Conservation (phyloP, 768 basidiomycete genomes). For the Lentinula lateritia region DNA sequence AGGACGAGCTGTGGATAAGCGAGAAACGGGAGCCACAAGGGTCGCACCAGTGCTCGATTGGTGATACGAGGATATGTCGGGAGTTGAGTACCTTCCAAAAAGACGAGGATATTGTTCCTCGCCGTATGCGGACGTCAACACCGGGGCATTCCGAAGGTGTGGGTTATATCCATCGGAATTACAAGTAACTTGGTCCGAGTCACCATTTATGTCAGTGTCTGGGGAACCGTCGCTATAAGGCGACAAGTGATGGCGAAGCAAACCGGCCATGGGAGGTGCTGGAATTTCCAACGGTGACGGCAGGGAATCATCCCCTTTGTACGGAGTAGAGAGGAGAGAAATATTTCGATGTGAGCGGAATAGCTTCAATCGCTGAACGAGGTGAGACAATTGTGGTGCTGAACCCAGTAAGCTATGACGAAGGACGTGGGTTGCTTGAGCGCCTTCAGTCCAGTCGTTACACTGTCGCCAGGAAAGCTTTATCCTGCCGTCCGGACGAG, state of each 20-base stretch:
- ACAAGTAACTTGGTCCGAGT: not conserved
- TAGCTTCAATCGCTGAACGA: constrained; percentile 42
- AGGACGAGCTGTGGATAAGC: not conserved
- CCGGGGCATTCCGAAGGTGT: not conserved
- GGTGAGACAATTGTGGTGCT: constrained; percentile 51
- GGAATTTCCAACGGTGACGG: constrained; percentile 31
- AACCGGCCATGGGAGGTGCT: constrained; percentile 28
- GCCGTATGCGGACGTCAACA: not conserved
- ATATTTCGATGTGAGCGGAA: constrained; percentile 26
- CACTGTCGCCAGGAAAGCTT: constrained; percentile 56
- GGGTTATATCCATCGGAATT: not conserved
- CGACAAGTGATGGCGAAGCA: constrained; percentile 22
- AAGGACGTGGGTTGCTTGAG: constrained; percentile 59
- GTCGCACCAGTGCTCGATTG: constrained; percentile 4
- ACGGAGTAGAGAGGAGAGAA: constrained; percentile 29
- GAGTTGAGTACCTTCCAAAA: not conserved
- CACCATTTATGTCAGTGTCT: constrained; percentile 7
- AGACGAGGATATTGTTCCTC: not conserved
- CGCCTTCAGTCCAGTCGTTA: constrained; percentile 73
- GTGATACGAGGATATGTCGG: not conserved
- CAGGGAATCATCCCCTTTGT: constrained; percentile 22
- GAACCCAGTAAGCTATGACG: constrained; percentile 64
- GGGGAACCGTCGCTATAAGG: constrained; percentile 10
- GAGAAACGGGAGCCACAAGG: not conserved
- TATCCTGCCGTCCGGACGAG: constrained; percentile 23